phyloP scores from a whole-genome alignment of 2,329 filamentous ascomycete genomes.

The Thielaviopsis euricoi region DNA sequence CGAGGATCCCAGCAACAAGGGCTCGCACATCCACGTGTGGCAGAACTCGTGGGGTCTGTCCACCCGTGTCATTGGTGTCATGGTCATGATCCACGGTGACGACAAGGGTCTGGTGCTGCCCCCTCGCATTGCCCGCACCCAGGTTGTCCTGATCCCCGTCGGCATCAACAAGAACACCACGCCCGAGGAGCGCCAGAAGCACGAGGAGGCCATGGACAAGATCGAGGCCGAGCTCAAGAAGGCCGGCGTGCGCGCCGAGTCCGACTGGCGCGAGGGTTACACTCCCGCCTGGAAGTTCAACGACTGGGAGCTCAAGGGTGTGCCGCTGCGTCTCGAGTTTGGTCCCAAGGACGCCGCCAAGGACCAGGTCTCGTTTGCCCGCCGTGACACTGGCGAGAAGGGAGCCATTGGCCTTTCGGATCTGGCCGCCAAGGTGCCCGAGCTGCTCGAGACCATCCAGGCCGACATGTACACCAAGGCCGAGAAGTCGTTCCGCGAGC shows the following conservation, averaged over 20 bases:
- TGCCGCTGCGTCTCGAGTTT: conserved; percentile 86
- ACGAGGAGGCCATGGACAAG: conserved; percentile 59
- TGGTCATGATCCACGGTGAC: conserved; percentile 97
- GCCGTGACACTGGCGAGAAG: conserved; percentile 79
- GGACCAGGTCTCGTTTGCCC: conserved; percentile 66
- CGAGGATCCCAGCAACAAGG: conserved; percentile 74
- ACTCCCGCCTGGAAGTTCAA: conserved; percentile 96
- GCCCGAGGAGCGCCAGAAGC: conserved; percentile 59
- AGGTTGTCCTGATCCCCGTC: conserved; percentile 78
- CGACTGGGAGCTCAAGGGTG: conserved; percentile 94
- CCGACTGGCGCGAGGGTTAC: conserved; percentile 80
- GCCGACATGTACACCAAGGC: conserved; percentile 64
- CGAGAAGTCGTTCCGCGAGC: conserved; percentile 58
- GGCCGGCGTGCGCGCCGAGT: conserved; percentile 60
- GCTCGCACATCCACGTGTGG: conserved; percentile 75
- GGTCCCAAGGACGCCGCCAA: conserved; percentile 87
- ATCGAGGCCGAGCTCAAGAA: conserved; percentile 54
- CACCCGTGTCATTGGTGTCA: conserved; percentile 91
- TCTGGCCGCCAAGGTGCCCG: conserved; percentile 55
- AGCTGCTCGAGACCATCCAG: conserved; percentile 81
- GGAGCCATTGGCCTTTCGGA: conserved; percentile 60
- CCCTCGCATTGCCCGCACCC: conserved; percentile 72
- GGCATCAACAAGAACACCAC: conserved; percentile 80
- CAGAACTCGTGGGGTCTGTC: conserved; percentile 99
- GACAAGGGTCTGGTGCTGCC: conserved; percentile 90